Conservation (phyloP, 768 basidiomycete species). For the Phylloporus scabripes region DNA sequence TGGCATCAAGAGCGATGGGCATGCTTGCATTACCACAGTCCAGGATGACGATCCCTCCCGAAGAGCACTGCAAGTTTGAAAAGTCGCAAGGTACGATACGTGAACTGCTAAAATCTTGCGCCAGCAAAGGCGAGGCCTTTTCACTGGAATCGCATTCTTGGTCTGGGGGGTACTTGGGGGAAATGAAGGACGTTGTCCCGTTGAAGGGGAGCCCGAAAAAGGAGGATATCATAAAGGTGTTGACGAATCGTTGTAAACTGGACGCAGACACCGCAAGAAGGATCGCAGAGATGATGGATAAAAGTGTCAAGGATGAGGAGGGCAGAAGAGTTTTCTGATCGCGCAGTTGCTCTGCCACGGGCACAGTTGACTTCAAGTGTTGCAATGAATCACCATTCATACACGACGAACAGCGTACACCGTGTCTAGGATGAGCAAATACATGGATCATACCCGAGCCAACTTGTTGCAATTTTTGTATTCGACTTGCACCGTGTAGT, state of each 20-base stretch:
- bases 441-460: no score
- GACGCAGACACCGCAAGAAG: conserved; percentile 21
- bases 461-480: conserved; percentile 10
- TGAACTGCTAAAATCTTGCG: conserved; percentile 13
- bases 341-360: no score
- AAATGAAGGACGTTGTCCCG: conserved; percentile 14
- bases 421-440: no score
- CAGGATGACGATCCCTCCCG: conserved; percentile 15
- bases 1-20: conserved; percentile 26
- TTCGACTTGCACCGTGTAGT: conserved; percentile 12
- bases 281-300: conserved; percentile 21
- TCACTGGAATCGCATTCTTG: conserved; percentile 13
- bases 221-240: conserved; percentile 14
- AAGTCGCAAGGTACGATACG: conserved; percentile 21
- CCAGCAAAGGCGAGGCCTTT: conserved; percentile 12
- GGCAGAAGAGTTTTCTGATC: no score
- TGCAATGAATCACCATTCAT: no score
- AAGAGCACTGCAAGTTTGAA: conserved; percentile 18
- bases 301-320: conserved; percentile 4
- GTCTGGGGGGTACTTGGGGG: conserved; percentile 11
- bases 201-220: conserved; percentile 11
- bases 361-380: no score
- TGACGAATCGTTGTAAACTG: conserved; percentile 25
- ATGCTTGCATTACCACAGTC: conserved; percentile 30
- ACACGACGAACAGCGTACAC: no score